Conservation (phyloP, 345 rosid genomes). For the Rubroshorea leprosula region DNA sequence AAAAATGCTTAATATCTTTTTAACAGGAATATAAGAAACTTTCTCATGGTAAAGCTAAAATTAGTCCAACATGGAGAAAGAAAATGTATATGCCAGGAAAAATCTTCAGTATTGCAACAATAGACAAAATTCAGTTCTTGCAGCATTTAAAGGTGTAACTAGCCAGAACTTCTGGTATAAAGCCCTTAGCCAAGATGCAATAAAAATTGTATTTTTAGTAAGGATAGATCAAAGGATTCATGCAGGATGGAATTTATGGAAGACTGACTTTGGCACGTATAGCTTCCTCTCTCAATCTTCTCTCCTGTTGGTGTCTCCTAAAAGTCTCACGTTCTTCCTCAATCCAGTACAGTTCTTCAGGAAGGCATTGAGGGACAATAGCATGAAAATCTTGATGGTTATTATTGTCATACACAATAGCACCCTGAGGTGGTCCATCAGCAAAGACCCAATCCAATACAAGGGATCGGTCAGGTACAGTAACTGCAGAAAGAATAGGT, state of each 20-base stretch:
- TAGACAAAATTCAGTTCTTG: background rate
- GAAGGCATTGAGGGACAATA: constrained; percentile 41
- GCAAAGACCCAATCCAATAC: constrained; percentile 91
- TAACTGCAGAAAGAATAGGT: constrained; percentile 42
- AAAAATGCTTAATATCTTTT: constrained; percentile 1
- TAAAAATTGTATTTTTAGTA: background rate
- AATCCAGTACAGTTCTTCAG: constrained; percentile 59
- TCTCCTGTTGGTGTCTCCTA: constrained; percentile 61
- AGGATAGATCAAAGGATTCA: background rate
- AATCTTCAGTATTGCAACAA: constrained; percentile 5
- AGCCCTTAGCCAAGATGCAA: background rate
- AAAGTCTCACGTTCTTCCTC: constrained; percentile 66
- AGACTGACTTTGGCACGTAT: constrained; percentile 60
- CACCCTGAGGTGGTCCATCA: constrained; percentile 78
- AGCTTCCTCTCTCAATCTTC: constrained; percentile 66
- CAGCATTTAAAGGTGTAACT: background rate
- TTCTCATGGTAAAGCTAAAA: constrained; percentile 9
- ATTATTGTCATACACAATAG: constrained; percentile 70
- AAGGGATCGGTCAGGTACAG: constrained; percentile 54
- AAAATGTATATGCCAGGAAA: background rate
- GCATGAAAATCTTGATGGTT: constrained; percentile 68
- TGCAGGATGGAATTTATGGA: constrained; percentile 3
- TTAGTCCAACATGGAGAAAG: constrained; percentile 6
- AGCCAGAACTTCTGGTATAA: background rate
- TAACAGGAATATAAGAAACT: background rate